Evolutionary conservation across 2,329 filamentous ascomycete species (phyloP), one percentile per base, ranked within the genome.

Genomic region (Botrytis aclada): DNA sequence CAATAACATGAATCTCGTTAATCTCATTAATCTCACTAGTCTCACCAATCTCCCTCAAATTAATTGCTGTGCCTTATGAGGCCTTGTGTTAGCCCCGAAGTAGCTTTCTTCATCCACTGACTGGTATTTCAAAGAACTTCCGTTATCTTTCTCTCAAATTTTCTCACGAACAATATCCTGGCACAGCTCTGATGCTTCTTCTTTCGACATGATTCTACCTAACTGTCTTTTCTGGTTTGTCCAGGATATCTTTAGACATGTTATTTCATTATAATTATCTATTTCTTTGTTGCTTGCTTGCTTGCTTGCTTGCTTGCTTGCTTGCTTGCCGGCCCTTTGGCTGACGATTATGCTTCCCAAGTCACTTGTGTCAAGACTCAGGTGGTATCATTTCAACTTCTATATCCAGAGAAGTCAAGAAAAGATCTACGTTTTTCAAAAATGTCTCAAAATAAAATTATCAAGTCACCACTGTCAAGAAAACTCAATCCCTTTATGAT

Each of bases 81-180:
- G 10, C 7, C 25, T 7, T 4, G 12, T 2, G n/a, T 51, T 14
- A n/a, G 47, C 12, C n/a, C 12, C 47, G n/a, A 8, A n/a, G 1
- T 25, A 1, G 16, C 9, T 25, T n/a, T 1, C 2, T 39, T n/a
- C 12, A 39, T 6, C 22, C 22, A 9, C 22, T 22, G 6, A 9
- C 22, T 22, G 6, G 1, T n/a, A 16, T n/a, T 16, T 4, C 7
- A n/a, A 18, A 39, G 1, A n/a, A n/a, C 4, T 39, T 5, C 5
- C 6, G 9, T 20, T 37, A 12, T 61, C 8, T 37, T 10, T n/a
- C 47, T 45, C 20, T 45, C 43, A 25, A n/a, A 25, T 14, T 25
- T n/a, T 25, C 32, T 37, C 32, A 18, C 16, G 2, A n/a, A n/a
- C 4, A 9, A 8, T 18, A n/a, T 7, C 25, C 8, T 2, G 3